Base-by-base conservation (phyloP, 2,329 filamentous ascomycete species). In the Colletotrichum cuscutae region DNA sequence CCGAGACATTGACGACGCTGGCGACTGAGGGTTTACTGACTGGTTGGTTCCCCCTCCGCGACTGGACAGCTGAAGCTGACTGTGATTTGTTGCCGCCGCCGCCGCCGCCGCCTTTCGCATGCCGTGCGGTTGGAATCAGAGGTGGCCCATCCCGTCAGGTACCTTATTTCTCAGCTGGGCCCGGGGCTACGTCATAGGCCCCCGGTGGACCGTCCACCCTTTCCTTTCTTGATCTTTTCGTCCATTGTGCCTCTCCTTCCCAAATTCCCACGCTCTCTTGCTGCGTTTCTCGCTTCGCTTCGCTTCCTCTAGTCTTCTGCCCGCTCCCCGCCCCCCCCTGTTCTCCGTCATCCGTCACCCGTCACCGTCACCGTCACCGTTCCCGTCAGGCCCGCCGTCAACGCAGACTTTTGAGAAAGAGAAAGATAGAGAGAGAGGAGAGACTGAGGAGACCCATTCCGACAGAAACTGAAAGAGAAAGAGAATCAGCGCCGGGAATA, bases 221-320 rank as follows among this genome's bases (percentile, higher is more conserved):
- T 71, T 71, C 68, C 63, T 57, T 65, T 72, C 66, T 70, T 72
- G 70, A 69, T 63, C 69, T 49, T 52, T 49, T 49, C 19, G 42
- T 49, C 42, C 19, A 49, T 49, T 49, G 42, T 49, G 19, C 69
- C 58, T 63, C 59, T 63, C 53, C 35, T 57, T 61, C 58, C 24
- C 61, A 28, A 54, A 26, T 57, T 61, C 52, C 24, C 61, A 28
- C 62, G 35, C 56, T 35, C 26, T 32, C 13, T 37, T 61, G 24
- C n/a, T 56, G 32, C 46, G 46, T 64, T 53, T 56, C 35, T 53
- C 58, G 53, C 56, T 68, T 57, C 57, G 46, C 65, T 28, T 61
- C 52, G 58, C 52, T 69, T 72, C 52, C 26, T 26, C 19, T 35
- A 37, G 37, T 57, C 58, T 32, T 35, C 52, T 37, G 6, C 26